Percentiles rank a stretch among this genome's conserved stretches.
These are phyloP conservation scores for Quercus aquifolioides DNA, from an alignment of 306 rosid genomes.

Conservation along the genomic window DNA sequence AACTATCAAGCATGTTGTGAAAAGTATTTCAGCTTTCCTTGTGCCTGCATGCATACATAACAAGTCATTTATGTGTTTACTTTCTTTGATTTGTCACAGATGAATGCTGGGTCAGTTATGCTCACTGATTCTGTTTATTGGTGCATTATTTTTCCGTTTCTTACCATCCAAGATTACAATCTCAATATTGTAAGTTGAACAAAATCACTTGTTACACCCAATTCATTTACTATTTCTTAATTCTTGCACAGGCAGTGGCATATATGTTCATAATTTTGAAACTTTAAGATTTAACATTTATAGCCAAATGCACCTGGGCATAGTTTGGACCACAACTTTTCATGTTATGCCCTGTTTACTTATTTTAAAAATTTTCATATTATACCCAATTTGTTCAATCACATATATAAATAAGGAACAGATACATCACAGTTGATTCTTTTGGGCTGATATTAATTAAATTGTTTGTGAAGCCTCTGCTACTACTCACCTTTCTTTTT, in stretches of 20 bases:
- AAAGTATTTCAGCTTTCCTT: conserved; percentile 2
- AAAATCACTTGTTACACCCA: background rate
- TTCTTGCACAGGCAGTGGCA: background rate
- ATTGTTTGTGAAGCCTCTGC: background rate
- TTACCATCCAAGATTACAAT: conserved; percentile 53
- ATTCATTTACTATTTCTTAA: background rate
- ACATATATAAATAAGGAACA: background rate
- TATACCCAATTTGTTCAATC: background rate
- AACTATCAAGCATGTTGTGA: conserved; percentile 7
- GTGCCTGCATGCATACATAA: background rate
- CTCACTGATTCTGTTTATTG: conserved; percentile 65
- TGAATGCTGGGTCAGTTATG: conserved; percentile 71
- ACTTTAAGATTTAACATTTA: background rate
- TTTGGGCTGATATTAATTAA: background rate
- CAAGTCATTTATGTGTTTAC: conserved; percentile 18
- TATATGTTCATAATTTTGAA: background rate
- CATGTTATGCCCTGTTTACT: too few relatives aligned
- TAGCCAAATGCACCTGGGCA: background rate
- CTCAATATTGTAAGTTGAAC: conserved; percentile 49
- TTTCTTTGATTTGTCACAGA: conserved; percentile 35
- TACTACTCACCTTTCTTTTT: too few relatives aligned
- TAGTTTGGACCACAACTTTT: background rate
- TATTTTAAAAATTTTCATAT: background rate
- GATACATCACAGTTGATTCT: background rate
- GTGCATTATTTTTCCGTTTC: conserved; percentile 63